Conservation (phyloP, 1,284 basidiomycete genomes). For the Schizophyllum amplum region DNA sequence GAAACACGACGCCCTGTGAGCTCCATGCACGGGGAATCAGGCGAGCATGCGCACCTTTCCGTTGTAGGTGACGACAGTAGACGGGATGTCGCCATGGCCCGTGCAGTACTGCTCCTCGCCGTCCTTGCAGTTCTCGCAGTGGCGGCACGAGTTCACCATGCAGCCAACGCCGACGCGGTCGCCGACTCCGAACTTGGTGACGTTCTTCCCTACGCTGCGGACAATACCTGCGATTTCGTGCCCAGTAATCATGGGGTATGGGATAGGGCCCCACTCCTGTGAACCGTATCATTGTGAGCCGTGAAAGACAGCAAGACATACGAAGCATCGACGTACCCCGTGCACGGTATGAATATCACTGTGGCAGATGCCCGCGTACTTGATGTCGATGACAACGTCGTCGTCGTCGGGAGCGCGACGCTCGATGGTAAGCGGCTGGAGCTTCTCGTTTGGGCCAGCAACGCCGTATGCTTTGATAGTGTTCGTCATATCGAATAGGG, state of each 20-base stretch:
- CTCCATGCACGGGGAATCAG: neutral
- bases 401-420: neutral
- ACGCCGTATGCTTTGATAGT: neutral
- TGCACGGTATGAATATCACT: constrained; percentile 5
- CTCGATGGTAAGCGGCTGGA: neutral
- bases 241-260: constrained; percentile 4
- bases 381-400: constrained; percentile 7
- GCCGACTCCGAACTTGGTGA: constrained; percentile 4
- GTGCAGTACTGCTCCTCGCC: constrained; percentile 7
- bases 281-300: neutral
- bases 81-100: neutral
- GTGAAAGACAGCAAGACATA: neutral
- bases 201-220: constrained; percentile 3
- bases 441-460: neutral
- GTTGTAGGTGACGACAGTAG: constrained; percentile 1
- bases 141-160: constrained; percentile 7
- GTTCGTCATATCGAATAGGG: neutral
- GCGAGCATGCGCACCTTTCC: neutral
- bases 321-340: neutral
- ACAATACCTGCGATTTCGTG: constrained; percentile 7
- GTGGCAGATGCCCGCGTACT: constrained; percentile 6
- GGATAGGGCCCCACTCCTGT: constrained; percentile 1
- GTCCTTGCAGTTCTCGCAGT: constrained; percentile 4
- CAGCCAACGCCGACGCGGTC: constrained; percentile 6
- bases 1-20: neutral